Evolutionary conservation across 2,329 filamentous ascomycete genomes (phyloP).

Genomic region (Fusarium verrucosum): DNA sequence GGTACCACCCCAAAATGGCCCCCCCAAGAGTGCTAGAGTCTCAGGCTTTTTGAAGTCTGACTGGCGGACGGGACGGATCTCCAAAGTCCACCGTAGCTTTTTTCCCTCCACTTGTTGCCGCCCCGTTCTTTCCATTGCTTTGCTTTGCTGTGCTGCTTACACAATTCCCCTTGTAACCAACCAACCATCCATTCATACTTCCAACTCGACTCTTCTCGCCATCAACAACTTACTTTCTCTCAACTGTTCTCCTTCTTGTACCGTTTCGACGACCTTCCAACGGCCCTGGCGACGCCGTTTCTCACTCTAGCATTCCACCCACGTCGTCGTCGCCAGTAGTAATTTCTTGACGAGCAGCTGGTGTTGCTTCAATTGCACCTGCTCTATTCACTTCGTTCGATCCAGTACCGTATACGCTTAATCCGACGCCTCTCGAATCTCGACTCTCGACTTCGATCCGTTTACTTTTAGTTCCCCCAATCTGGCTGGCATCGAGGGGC

Average conservation of each 20-base stretch:
- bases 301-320: conserved; percentile 6
- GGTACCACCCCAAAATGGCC: conserved; percentile 29
- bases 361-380: conserved; percentile 41
- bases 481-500: conserved; percentile 51
- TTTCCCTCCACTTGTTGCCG: conserved; percentile 41
- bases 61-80: conserved; percentile 34
- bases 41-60: conserved; percentile 28
- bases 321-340: conserved; percentile 11
- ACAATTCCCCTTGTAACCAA: conserved; percentile 43
- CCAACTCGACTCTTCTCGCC: conserved; percentile 23
- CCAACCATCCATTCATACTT: conserved; percentile 13
- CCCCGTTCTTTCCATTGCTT: conserved; percentile 35
- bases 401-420: background rate
- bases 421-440: conserved; percentile 17
- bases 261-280: conserved; percentile 35
- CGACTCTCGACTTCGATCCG: conserved; percentile 31
- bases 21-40: conserved; percentile 33
- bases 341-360: conserved; percentile 35
- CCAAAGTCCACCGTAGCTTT: conserved; percentile 46
- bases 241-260: conserved; percentile 31
- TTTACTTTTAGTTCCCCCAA: conserved; percentile 36
- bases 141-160: too few relatives aligned
- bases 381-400: conserved; percentile 31
- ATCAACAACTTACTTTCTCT: conserved; percentile 34
- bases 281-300: conserved; percentile 37